phyloP scores from a whole-genome alignment of 495 filamentous ascomycete species.

The Pseudevernia furfuracea region DNA sequence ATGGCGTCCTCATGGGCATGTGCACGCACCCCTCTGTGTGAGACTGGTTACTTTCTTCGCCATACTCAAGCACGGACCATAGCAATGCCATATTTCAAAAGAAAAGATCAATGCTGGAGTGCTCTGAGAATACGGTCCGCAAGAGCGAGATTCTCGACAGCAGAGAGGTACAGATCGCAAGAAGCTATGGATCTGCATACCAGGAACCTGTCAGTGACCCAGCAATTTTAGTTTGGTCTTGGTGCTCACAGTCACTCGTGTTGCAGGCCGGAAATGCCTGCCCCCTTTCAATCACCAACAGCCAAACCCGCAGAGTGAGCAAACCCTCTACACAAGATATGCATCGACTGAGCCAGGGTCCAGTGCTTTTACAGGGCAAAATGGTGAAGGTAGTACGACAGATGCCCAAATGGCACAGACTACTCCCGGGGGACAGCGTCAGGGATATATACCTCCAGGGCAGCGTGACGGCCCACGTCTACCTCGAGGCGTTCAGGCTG shows the following conservation, averaged over 20 bases:
- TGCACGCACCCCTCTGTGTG: background rate
- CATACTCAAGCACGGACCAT: background rate
- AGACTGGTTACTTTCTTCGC: background rate
- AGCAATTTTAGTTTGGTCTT: background rate
- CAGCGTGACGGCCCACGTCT: slow-evolving; percentile 37
- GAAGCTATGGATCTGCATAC: background rate
- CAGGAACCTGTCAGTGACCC: slow-evolving; percentile 1
- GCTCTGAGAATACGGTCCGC: background rate
- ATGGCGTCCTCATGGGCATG: background rate
- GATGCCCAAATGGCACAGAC: background rate
- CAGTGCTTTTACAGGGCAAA: background rate
- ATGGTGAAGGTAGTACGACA: too few relatives aligned
- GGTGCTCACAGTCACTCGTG: background rate
- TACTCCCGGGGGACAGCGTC: too few relatives aligned
- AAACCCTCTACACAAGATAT: background rate
- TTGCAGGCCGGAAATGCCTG: slow-evolving; percentile 9
- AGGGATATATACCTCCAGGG: background rate
- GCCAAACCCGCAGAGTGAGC: background rate
- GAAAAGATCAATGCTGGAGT: background rate
- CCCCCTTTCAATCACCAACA: background rate
- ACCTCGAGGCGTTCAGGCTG: slow-evolving; percentile 69
- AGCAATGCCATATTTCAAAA: background rate
- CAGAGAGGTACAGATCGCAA: background rate
- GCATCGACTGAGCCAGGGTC: background rate
- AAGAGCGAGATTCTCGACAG: slow-evolving; percentile 1